Evolutionary conservation across 2,329 filamentous ascomycete species (phyloP), one percentile per base, ranked within the genome.

Genomic region (Sphaerulina musiva): DNA sequence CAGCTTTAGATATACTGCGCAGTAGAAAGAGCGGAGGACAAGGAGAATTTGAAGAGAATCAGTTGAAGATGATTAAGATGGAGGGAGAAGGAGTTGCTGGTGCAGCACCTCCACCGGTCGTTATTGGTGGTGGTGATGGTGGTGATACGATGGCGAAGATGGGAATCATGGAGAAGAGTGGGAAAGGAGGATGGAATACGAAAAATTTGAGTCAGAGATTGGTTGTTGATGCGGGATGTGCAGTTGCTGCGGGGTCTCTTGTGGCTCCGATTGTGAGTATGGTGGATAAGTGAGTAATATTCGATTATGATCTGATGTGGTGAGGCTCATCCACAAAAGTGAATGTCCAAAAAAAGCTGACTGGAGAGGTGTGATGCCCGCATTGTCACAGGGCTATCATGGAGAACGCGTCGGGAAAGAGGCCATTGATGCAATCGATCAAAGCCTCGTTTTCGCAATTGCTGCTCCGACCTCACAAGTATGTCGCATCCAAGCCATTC

Each of bases 221-320:
- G 10, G 81, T 77, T 42, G 80, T 83, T 12, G 89, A 95, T 73
- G 71, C 80, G 20, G 70, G 80, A 43, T 84, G 85, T 64, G 90
- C 89, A 1, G 78, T 80, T 1, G 79, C 81, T 44, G 88, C 90
- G 9, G 89, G 86, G 1, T 80, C 79, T 6, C 74, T 93, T 57
- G 86, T 95, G 46, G 89, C 90, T 51, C 90, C 91, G 1, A 69
- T 95, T 39, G 92, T 95, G 59, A 87, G 86, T 38, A 85, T 93
- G 61, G 93, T 96, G 71, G 90, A 95, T 71, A 83, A 86, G 87
- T 91, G 74, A 56, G 74, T 65, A 14, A 17, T 17, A 42, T 39
- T 26, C 20, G 20, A 20, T 20, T 20, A 20, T 39, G 11, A 50
- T 11, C 12, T 4, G 12, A 50, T 29, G 20, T 9, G 17, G 2